phyloP scores from a whole-genome alignment of 768 basidiomycete species.

The Lactarius hengduanensis region DNA sequence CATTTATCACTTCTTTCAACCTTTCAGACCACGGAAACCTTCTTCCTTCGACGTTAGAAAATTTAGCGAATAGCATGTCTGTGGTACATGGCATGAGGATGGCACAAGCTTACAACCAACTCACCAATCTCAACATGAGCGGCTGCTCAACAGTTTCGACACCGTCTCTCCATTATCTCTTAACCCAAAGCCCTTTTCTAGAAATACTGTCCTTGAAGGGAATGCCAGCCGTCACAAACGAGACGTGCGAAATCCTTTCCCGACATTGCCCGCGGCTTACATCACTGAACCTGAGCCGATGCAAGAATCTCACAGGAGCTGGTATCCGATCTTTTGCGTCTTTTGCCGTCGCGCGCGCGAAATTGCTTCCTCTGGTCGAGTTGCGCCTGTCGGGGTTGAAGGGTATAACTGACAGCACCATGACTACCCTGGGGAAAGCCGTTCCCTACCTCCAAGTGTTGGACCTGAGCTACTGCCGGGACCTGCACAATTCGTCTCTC shows the following conservation, averaged over 20 bases:
- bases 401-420: conserved; percentile 54
- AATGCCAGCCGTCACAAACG: conserved; percentile 64
- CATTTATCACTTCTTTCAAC: conserved; percentile 63
- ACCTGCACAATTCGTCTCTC: conserved; percentile 71
- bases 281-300: conserved; percentile 69
- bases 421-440: conserved; percentile 65
- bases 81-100: conserved; percentile 39
- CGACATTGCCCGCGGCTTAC: conserved; percentile 55
- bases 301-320: conserved; percentile 60
- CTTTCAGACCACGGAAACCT: conserved; percentile 60
- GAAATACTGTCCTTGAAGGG: conserved; percentile 64
- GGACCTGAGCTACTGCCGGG: conserved; percentile 71
- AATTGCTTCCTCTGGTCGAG: conserved; percentile 54
- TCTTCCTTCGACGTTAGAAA: conserved; percentile 47
- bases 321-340: conserved; percentile 54
- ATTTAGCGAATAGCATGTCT: conserved; percentile 55
- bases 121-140: conserved; percentile 67
- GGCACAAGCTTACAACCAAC: conserved; percentile 54
- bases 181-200: conserved; percentile 62
- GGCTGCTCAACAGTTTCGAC: conserved; percentile 70
- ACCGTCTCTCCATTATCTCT: conserved; percentile 64
- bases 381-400: conserved; percentile 69
- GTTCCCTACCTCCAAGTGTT: conserved; percentile 74
- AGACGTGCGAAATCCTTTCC: conserved; percentile 68
- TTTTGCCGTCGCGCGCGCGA: conserved; percentile 45